These are phyloP conservation scores for Sicyos baderoa DNA, from an alignment of 306 rosid genomes.

Conservation along the genomic window DNA sequence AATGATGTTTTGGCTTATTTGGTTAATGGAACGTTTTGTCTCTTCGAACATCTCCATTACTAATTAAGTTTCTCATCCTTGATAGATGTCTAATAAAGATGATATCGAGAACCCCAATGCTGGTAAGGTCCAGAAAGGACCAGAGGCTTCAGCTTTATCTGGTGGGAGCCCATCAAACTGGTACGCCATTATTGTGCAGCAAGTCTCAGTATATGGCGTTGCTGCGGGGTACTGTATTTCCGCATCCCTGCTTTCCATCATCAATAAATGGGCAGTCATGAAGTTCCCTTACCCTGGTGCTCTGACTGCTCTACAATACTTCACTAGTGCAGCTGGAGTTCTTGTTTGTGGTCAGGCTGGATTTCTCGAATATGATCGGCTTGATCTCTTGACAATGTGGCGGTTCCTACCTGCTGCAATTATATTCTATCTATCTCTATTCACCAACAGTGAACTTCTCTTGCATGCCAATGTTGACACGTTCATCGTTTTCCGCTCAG, in stretches of 20 bases:
- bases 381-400: conserved; percentile 65
- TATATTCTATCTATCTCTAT: conserved; percentile 71
- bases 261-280: conserved; percentile 90
- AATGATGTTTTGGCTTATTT: neutral
- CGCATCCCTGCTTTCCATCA: conserved; percentile 77
- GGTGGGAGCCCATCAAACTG: conserved; percentile 33
- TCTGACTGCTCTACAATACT: conserved; percentile 71
- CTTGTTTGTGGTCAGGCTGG: conserved; percentile 45
- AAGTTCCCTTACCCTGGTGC: conserved; percentile 92
- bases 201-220: conserved; percentile 56
- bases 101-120: conserved; percentile 37
- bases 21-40: neutral
- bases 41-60: neutral
- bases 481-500: conserved; percentile 71
- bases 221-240: conserved; percentile 85
- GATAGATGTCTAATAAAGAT: conserved; percentile 39
- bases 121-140: conserved; percentile 27
- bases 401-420: conserved; percentile 69
- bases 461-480: conserved; percentile 89
- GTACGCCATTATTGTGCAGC: conserved; percentile 35
- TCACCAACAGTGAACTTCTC: conserved; percentile 77
- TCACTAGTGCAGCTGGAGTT: conserved; percentile 76
- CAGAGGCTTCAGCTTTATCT: conserved; percentile 21
- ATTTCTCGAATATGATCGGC: conserved; percentile 48
- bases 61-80: conserved; percentile 7